Base-by-base conservation (phyloP, 768 basidiomycete species). In the Macrolepiota albuminosa region DNA sequence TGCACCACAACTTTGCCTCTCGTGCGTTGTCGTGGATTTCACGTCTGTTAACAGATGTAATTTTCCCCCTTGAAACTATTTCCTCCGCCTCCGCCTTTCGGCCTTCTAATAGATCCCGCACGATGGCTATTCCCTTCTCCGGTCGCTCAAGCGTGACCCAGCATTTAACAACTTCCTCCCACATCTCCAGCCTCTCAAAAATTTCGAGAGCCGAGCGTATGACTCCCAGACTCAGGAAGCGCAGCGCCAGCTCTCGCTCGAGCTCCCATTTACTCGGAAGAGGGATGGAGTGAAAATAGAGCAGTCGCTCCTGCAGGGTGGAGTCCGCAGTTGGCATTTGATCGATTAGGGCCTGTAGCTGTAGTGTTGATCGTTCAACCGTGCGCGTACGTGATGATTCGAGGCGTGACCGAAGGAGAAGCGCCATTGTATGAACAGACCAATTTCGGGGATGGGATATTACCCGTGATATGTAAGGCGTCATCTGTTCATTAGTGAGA, bases 391-490 rank as follows among this genome's bases (percentile, higher is more conserved):
- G 84, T 18, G 83, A 78, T 0, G 94, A 82, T 72, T 99, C 96
- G 59, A 97, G 86, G 7, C 97, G 85, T 10, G 96, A 91, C 33
- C 97, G 89, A 31, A 98, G 84, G 53, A 99, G 83, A 55, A 98
- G 86, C 33, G 94, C 95, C 86, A 95, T 96, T 40, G 95, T 96
- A 75, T 98, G 93, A 34, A 98, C 80, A 6, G 93, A 90, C 97
- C 97, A 99, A 72, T 98, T 98, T 57, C 80, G 77, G 2, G 95
- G 93, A 69, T 98, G 93, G 1, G 87, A 78, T 64, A 98, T 84
- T 40, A 98, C 93, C 40, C 96, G 89, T 13, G 87, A 73, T 59
- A 98, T 85, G 79, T 96, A 98, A 13, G 97, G 91, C 2, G 85
- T 71, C 90, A 98, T 95, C 69, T 98, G 95, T 67, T 93, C 92